phyloP scores from a whole-genome alignment of 2,329 filamentous ascomycete species.

The Botrytis aclada region DNA sequence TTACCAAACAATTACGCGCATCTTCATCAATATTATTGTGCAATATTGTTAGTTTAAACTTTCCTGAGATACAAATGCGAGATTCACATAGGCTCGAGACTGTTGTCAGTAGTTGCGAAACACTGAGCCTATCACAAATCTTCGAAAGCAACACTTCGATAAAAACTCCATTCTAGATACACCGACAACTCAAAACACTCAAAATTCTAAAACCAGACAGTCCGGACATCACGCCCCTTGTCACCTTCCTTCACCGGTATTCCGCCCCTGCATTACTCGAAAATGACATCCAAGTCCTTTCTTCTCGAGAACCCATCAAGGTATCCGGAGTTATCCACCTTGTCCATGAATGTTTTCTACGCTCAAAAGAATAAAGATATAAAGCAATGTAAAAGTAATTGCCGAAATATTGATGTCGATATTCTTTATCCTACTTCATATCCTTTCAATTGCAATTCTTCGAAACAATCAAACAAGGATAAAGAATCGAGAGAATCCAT shows the following conservation, averaged over 20 bases:
- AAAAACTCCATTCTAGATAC: background rate
- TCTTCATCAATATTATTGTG: background rate
- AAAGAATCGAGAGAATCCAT: background rate
- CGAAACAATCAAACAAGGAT: background rate
- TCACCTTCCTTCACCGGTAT: background rate
- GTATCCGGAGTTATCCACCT: constrained; percentile 9
- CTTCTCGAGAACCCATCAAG: background rate
- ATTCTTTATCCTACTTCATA: constrained; percentile 21
- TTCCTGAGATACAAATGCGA: background rate
- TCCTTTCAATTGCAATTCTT: constrained; percentile 7
- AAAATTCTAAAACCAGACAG: background rate
- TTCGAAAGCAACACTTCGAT: background rate
- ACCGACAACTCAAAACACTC: background rate
- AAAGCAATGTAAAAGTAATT: constrained; percentile 28
- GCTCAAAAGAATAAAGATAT: background rate
- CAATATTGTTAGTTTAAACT: background rate
- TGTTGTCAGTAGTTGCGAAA: background rate
- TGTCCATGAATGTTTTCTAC: constrained; percentile 28
- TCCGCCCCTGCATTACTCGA: constrained; percentile 14
- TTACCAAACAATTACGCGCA: background rate
- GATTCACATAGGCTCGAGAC: background rate
- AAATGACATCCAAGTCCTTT: constrained; percentile 5
- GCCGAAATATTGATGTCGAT: constrained; percentile 27
- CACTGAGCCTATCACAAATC: background rate
- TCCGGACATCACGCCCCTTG: background rate